These are phyloP conservation scores for Thermochaetoides thermophila DNA, from an alignment of 495 filamentous ascomycete genomes.

Conservation along the genomic window DNA sequence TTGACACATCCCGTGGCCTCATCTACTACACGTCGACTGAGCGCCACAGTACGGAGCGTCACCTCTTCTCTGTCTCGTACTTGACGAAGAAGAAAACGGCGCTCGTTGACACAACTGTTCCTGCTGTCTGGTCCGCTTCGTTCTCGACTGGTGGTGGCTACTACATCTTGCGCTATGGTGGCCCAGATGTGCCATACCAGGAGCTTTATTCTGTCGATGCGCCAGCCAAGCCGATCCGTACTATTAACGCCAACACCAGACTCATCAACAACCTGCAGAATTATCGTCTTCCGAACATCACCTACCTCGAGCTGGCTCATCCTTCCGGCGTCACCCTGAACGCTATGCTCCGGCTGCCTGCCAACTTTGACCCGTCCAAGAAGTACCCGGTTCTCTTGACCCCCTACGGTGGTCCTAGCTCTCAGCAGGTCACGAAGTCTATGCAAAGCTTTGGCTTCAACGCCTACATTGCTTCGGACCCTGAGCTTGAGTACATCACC, in stretches of 20 bases:
- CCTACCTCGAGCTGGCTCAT: slow-evolving; percentile 32
- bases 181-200: slow-evolving; percentile 43
- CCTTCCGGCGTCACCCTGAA: slow-evolving; percentile 34
- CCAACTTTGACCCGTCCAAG: slow-evolving; percentile 33
- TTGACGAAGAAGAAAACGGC: slow-evolving; percentile 29
- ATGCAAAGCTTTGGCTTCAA: slow-evolving; percentile 31
- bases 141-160: slow-evolving; percentile 38
- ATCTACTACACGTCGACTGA: slow-evolving; percentile 43
- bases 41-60: slow-evolving; percentile 37
- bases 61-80: slow-evolving; percentile 39
- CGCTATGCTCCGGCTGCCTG: slow-evolving; percentile 32
- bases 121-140: slow-evolving; percentile 37
- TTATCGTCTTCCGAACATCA: slow-evolving; percentile 36
- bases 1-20: slow-evolving; percentile 32
- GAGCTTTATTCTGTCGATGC: slow-evolving; percentile 34
- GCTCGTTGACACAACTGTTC: slow-evolving; percentile 33
- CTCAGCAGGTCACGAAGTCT: slow-evolving; percentile 34
- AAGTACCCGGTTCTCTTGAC: slow-evolving; percentile 43
- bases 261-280: slow-evolving; percentile 29
- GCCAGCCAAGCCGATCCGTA: slow-evolving; percentile 27
- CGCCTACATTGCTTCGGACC: slow-evolving; percentile 41
- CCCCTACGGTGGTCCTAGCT: slow-evolving; percentile 40
- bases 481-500: slow-evolving; percentile 42
- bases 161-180: slow-evolving; percentile 41
- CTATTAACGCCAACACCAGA: slow-evolving; percentile 34